phyloP scores from a whole-genome alignment of 2,329 filamentous ascomycete genomes.

The Tolypocladium cylindrosporum region DNA sequence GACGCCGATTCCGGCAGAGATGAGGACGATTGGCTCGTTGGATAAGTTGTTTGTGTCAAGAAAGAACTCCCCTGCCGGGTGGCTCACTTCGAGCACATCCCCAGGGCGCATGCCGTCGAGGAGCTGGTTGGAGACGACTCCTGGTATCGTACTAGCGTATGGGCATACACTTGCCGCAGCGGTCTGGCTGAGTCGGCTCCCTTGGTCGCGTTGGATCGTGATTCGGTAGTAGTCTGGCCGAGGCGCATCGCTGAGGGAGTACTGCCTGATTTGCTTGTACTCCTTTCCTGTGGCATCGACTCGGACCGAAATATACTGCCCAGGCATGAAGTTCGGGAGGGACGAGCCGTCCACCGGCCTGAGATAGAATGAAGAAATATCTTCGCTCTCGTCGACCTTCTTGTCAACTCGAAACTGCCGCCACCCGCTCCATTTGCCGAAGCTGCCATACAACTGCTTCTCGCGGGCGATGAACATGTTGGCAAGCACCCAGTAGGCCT shows the following conservation, averaged over 20 bases:
- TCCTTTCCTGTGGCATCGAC: constrained; percentile 45
- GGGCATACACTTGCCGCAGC: constrained; percentile 8
- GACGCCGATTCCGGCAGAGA: constrained; percentile 51
- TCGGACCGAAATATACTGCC: constrained; percentile 62
- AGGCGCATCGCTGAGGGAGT: constrained; percentile 60
- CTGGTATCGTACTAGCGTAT: constrained; percentile 36
- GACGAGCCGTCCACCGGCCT: constrained; percentile 48
- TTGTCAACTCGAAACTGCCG: constrained; percentile 54
- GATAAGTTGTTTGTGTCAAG: constrained; percentile 31
- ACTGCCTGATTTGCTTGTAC: constrained; percentile 58
- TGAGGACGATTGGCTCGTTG: constrained; percentile 43
- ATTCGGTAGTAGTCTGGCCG: constrained; percentile 55
- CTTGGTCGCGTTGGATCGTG: constrained; percentile 58
- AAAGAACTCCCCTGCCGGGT: constrained; percentile 55
- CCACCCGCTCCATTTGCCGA: constrained; percentile 56
- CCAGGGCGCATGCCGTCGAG: constrained; percentile 52
- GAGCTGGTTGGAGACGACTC: constrained; percentile 60
- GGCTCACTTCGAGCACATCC: constrained; percentile 53
- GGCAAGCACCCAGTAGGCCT: constrained; percentile 65
- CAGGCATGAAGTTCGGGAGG: constrained; percentile 56
- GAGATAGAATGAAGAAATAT: constrained; percentile 63
- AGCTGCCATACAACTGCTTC: constrained; percentile 49
- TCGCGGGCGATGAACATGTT: constrained; percentile 62
- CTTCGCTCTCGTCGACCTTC: constrained; percentile 56
- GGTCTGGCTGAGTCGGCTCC: constrained; percentile 22